Base-by-base conservation (phyloP, 2,329 filamentous ascomycete genomes). In the Capronia americana region DNA sequence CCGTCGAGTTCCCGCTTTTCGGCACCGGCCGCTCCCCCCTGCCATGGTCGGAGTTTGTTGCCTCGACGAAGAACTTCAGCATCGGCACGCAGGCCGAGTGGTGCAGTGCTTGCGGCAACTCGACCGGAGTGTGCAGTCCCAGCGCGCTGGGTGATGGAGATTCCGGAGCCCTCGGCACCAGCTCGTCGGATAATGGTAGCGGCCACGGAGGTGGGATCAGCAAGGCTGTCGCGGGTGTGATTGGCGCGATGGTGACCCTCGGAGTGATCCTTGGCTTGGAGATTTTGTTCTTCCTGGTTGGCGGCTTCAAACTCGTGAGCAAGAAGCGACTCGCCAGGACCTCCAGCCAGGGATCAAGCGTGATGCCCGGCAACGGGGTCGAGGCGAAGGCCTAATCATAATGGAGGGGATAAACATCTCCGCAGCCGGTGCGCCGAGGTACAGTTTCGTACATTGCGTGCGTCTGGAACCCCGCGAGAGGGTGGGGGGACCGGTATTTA, bases 61-160 rank as follows among this genome's bases (percentile, higher is more conserved):
- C 73, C 0, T 81, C 83, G 70, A 90, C 94, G 82, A 77, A 79
- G 71, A 84, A 86, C 72, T 89, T 95, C 70, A 86, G 90, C 54
- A 82, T 96, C 65, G 80, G 81, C n/a, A 83, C 85, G 58, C 88
- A 87, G 7, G 75, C 82, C 64, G 78, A 87, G 62, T 96, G 92
- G 92, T 97, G 92, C 80, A 75, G 77, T 1, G 84, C 85, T 64
- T 97, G 93, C 77, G 91, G 91, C 4, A 92, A 91, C 79, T 85
- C 84, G 0, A 89, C 87, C 0, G 90, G 88, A 1, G 79, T 82
- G 26, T 95, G 92, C 75, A 87, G 87, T 6, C 77, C 78, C 20
- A 81, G 78, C 61, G 75, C 61, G 20, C 62, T 71, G 12, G 63
- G 66, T 30, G 38, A 51, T 10, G 62, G 77, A 10, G 70, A 76